Base-by-base conservation (phyloP, 805 yeast genomes). In the Wickerhamomyces silvicola region DNA sequence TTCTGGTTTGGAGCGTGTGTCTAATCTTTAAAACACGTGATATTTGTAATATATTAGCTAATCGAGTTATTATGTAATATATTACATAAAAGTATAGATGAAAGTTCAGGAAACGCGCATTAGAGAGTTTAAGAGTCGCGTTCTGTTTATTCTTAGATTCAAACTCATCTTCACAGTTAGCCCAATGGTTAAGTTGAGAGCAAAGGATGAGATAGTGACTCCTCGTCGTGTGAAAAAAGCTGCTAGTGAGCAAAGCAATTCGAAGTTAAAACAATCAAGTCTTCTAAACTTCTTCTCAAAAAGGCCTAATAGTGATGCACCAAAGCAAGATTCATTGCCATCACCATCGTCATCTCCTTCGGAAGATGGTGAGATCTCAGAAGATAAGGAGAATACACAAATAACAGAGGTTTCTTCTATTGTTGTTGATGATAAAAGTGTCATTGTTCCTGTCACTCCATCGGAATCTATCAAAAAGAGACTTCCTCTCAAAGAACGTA, bases 271-370 rank as follows among this genome's bases (percentile, higher is more conserved):
- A 18, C 46, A 42, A 17, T 16, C 37, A 2, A 34, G 42, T 3
- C 14, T 42, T 24, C 8, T 42, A 29, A 37, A 26, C 24, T 42
- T 42, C 32, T 42, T 42, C 22, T 27, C 33, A 6, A 42, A 42
- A 15, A 39, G 31, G 16, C 18, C 30, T 3, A 15, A 10, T 10
- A 16, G 22, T 4, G 24, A 24, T 13, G 16, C 20, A 10, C 18
- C 19, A 9, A 22, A 20, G n/a, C 27, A 22, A 4, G 23, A 22
- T 17, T 24, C 35, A 7, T 22, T 30, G 9, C 28, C 32, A 7
- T 30, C 35, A 5, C 37, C 32, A 11, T 33, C 37, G 2, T 37
- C 40, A n/a, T 37, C 40, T 3, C 40, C 37, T 16, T 27, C 34
- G 8, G 31, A 20, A 17, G 30, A 24, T 11, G 11, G 18, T 9